Evolutionary conservation across 495 filamentous ascomycete genomes (phyloP).

Genomic region (Astrocystis sublimbata): DNA sequence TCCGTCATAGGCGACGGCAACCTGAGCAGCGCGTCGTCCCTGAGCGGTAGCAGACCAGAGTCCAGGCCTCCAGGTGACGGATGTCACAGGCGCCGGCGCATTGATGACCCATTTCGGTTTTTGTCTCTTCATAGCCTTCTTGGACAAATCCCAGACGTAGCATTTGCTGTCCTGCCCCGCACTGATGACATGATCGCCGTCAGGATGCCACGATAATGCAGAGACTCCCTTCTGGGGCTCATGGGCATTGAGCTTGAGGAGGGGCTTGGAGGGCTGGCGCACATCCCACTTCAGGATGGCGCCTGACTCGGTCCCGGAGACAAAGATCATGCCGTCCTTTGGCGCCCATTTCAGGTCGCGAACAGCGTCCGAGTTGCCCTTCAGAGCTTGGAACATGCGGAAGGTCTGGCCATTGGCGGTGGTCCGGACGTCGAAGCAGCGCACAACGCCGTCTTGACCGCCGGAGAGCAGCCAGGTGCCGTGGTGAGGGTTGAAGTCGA

Average conservation of each 20-base stretch:
- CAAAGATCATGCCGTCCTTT: constrained; percentile 80
- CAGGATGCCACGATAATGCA: constrained; percentile 92
- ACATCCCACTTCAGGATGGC: constrained; percentile 63
- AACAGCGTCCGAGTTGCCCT: constrained; percentile 70
- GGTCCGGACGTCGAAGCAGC: constrained; percentile 55
- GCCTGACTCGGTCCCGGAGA: constrained; percentile 85
- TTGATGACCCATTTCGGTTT: constrained; percentile 67
- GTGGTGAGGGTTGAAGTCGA: constrained; percentile 85
- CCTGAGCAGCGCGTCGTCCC: constrained; percentile 59
- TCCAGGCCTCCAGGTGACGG: constrained; percentile 84
- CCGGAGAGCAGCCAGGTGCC: constrained; percentile 79
- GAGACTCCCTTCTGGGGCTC: constrained; percentile 66
- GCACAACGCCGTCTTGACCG: constrained; percentile 88
- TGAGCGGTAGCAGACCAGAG: constrained; percentile 68
- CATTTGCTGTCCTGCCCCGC: constrained; percentile 80
- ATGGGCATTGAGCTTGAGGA: constrained; percentile 81
- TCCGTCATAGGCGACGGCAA: constrained; percentile 56
- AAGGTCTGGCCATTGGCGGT: constrained; percentile 47
- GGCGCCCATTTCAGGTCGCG: constrained; percentile 89
- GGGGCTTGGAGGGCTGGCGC: constrained; percentile 43
- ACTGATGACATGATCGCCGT: constrained; percentile 86
- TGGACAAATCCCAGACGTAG: constrained; percentile 88
- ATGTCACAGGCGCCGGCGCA: constrained; percentile 63
- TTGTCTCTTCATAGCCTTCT: constrained; percentile 73
- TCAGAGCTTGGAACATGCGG: constrained; percentile 43